Conservation (phyloP, 352 stramenopile species). For the Phytophthora colocasiae region DNA sequence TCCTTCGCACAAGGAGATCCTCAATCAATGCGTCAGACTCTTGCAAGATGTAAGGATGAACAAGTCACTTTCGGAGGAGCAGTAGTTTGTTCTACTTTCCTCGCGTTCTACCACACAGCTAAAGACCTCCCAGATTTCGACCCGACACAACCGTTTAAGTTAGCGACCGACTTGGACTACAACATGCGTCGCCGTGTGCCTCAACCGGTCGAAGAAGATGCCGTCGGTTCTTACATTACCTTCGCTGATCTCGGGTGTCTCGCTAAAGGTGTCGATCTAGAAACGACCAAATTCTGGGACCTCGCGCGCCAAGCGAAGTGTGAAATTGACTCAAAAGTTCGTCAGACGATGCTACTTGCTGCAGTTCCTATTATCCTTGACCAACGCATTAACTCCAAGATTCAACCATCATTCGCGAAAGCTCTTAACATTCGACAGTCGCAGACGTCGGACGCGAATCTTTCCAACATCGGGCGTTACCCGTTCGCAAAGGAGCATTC, state of each 20-base stretch:
- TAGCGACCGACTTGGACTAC: conserved; percentile 42
- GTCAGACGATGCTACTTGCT: conserved; percentile 19
- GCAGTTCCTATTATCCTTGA: conserved; percentile 31
- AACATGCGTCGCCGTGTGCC: conserved; percentile 58
- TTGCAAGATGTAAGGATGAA: conserved; percentile 43
- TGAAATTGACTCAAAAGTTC: conserved; percentile 32
- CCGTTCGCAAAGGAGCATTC: conserved; percentile 20
- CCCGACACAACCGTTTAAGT: conserved; percentile 40
- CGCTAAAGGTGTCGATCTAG: conserved; percentile 31
- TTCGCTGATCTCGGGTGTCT: conserved; percentile 28
- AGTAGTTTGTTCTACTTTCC: conserved; percentile 25
- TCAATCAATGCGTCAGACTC: conserved; percentile 24
- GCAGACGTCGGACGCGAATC: conserved; percentile 28
- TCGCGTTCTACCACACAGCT: conserved; percentile 35
- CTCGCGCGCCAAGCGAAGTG: conserved; percentile 44
- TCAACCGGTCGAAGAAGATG: conserved; percentile 22
- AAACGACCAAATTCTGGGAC: conserved; percentile 48
- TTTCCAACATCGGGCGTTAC: conserved; percentile 42
- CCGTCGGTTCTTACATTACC: conserved; percentile 42
- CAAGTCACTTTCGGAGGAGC: conserved; percentile 47
- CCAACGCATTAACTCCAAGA: conserved; percentile 27
- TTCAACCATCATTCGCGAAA: conserved; percentile 27
- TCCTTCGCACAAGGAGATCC: conserved; percentile 39
- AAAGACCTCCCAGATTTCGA: conserved; percentile 16
- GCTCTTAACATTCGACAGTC: conserved; percentile 26